Percentiles rank a stretch among this genome's conserved stretches.
Evolutionary conservation across 306 rosid genomes (phyloP).

Genomic region (Sphenostylis stenocarpa): DNA sequence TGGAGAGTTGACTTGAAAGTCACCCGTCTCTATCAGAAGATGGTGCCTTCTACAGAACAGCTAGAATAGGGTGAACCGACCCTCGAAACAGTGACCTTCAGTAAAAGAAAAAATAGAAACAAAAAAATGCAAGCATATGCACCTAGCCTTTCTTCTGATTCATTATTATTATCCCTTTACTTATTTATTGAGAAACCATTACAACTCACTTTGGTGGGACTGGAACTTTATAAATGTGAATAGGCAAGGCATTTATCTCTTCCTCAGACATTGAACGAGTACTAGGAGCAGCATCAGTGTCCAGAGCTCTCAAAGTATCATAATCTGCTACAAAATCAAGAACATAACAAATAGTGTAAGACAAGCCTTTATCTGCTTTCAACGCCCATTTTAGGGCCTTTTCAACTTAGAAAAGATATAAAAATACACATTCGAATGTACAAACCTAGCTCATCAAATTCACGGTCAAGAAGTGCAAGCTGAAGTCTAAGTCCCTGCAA

Average conservation of each 20-base stretch:
- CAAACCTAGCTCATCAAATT: constrained; percentile 83
- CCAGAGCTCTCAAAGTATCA: constrained; percentile 40
- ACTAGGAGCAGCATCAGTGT: constrained; percentile 39
- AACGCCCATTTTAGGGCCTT: not conserved
- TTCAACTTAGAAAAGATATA: not conserved
- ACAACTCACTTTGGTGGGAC: constrained; percentile 48
- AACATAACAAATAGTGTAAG: not conserved
- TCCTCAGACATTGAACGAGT: constrained; percentile 56
- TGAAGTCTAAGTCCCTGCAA: constrained; percentile 95
- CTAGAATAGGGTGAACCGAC: not conserved
- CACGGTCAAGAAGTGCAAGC: constrained; percentile 93
- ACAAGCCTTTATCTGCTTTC: not conserved
- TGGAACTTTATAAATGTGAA: constrained; percentile 51
- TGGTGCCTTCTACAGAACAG: not conserved
- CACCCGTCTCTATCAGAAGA: not conserved
- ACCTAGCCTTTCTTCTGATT: not conserved
- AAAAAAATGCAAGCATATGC: not conserved
- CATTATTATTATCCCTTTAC: not conserved
- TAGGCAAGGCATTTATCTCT: constrained; percentile 62
- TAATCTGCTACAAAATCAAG: constrained; percentile 41
- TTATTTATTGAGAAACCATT: not conserved
- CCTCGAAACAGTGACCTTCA: not conserved
- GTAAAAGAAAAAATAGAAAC: not conserved
- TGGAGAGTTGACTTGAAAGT: not conserved
- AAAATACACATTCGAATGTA: constrained; percentile 3